These are phyloP conservation scores for Solanum paucissectum DNA, from an alignment of 257 asterid genomes.

Conservation along the genomic window DNA sequence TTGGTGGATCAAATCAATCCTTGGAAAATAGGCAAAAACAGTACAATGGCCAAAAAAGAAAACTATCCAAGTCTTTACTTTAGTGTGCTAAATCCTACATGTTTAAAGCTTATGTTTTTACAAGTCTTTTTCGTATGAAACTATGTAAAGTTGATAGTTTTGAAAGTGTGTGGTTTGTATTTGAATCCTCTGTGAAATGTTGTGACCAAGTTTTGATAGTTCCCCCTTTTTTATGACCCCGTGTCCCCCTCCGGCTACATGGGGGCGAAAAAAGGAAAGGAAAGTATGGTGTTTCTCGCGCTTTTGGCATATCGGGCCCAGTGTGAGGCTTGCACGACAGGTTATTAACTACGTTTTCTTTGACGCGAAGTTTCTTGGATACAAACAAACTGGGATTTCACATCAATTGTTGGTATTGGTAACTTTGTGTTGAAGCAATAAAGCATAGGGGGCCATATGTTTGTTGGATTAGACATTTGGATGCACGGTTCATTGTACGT, in stretches of 20 bases:
- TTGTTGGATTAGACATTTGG: neutral
- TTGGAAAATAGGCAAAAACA: constrained; percentile 29
- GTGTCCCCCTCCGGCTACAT: neutral
- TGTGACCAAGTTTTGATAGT: neutral
- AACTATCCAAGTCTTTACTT: neutral
- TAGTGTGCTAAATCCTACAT: neutral
- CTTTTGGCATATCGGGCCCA: neutral
- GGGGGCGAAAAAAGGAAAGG: neutral
- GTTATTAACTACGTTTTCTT: neutral
- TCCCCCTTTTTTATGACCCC: neutral
- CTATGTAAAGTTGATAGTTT: neutral
- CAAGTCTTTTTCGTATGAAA: neutral
- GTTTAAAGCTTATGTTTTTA: neutral
- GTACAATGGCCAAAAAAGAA: neutral
- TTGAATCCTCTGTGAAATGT: neutral
- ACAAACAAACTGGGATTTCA: neutral
- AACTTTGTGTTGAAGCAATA: neutral
- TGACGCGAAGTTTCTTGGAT: neutral
- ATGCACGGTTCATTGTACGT: no score
- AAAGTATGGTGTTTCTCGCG: neutral
- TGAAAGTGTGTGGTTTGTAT: neutral
- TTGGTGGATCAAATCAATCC: constrained; percentile 87
- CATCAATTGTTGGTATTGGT: neutral
- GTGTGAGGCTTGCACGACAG: neutral
- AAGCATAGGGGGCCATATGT: neutral